Evolutionary conservation across 257 asterid species (phyloP).

Genomic region (Lavandula angustifolia): DNA sequence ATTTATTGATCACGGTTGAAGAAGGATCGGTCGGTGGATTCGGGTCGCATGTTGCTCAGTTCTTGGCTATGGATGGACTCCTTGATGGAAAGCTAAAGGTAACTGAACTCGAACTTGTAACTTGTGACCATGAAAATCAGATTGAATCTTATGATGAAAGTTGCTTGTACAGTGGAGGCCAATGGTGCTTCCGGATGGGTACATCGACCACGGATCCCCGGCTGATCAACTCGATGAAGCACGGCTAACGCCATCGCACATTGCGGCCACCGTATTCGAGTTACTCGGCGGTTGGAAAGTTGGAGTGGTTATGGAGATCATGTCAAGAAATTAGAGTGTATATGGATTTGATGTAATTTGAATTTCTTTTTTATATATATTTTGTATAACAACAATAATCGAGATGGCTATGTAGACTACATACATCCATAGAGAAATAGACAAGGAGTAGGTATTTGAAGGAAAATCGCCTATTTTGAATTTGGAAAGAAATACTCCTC

Average conservation of each 20-base stretch:
- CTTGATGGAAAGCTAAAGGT: conserved; percentile 67
- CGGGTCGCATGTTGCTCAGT: conserved; percentile 65
- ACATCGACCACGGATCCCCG: conserved; percentile 70
- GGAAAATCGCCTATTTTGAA: no score
- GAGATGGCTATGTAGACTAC: no score
- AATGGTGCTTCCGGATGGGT: conserved; percentile 64
- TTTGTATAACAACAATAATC: no score
- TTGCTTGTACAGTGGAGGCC: conserved; percentile 67
- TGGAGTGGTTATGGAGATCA: conserved; percentile 58
- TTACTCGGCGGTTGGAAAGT: conserved; percentile 52
- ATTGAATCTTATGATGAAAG: not conserved
- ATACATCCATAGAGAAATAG: no score
- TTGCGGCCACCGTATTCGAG: conserved; percentile 60
- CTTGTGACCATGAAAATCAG: no score
- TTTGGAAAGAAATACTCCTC: no score
- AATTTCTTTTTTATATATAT: not conserved
- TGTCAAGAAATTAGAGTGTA: conserved; percentile 30
- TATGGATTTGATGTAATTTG: not conserved
- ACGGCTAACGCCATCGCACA: conserved; percentile 58
- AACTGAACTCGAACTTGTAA: not conserved
- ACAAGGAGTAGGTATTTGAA: no score
- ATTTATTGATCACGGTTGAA: conserved; percentile 55
- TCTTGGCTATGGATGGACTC: conserved; percentile 61
- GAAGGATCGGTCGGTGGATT: conserved; percentile 73
- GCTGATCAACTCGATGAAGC: conserved; percentile 56